Conservation (phyloP, 2,329 filamentous ascomycete species). For the Nemania sp. region DNA sequence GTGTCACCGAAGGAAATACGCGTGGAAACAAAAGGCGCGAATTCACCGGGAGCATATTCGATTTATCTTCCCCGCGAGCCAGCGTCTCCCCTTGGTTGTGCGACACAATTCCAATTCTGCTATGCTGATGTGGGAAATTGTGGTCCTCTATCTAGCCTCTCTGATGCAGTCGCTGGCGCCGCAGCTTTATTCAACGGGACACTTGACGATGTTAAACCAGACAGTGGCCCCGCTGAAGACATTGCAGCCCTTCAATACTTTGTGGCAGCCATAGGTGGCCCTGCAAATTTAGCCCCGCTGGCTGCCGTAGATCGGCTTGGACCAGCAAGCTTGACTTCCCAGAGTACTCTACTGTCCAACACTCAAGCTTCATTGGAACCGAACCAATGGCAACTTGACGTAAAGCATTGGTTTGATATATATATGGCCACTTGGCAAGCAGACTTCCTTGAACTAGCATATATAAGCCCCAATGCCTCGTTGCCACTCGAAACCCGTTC, state of each 20-base stretch:
- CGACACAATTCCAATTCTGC: constrained; percentile 22
- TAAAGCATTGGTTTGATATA: constrained; percentile 14
- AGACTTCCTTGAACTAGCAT: constrained; percentile 4
- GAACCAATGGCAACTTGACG: constrained; percentile 22
- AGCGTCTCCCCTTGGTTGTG: constrained; percentile 21
- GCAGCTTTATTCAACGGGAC: constrained; percentile 5
- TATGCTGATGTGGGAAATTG: background rate
- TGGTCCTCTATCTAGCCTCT: background rate
- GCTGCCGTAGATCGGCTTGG: constrained; percentile 7
- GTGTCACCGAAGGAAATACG: background rate
- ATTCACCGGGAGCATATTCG: background rate
- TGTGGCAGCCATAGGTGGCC: background rate
- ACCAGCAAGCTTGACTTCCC: background rate
- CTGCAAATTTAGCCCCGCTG: no score
- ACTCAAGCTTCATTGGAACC: background rate
- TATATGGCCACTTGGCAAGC: constrained; percentile 8
- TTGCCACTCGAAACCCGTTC: background rate
- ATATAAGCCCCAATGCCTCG: background rate
- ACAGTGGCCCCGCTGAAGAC: background rate
- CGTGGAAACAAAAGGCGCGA: background rate
- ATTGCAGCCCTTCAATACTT: background rate
- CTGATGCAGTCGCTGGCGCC: background rate
- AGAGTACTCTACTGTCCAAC: background rate
- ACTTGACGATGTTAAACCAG: background rate
- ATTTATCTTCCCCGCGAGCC: constrained; percentile 9